A percentile compares a stretch with the other conserved stretches of the same genome.
Evolutionary conservation across 2,329 filamentous ascomycete species (phyloP).

Genomic region (Aspergillus fijiensis): DNA sequence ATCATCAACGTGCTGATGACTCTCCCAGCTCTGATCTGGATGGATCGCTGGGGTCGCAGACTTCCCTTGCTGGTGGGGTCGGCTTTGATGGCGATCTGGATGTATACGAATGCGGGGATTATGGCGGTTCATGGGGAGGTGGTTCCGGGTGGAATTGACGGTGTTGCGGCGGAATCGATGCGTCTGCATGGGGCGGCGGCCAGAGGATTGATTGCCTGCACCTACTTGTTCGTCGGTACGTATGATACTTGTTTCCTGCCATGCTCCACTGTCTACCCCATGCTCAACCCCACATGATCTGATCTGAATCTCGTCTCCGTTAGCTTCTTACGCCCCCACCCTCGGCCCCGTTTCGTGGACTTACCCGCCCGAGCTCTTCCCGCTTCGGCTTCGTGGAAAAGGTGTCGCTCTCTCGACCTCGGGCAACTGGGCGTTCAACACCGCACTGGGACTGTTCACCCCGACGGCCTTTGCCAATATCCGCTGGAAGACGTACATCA

Average conservation of each 20-base stretch:
- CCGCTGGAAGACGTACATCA: conserved; percentile 61
- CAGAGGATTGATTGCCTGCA: conserved; percentile 66
- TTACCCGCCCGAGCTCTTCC: conserved; percentile 55
- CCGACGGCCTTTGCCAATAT: conserved; percentile 54
- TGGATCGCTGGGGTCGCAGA: conserved; percentile 75
- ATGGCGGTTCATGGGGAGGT: conserved; percentile 38
- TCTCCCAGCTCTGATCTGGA: conserved; percentile 69
- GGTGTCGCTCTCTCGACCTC: conserved; percentile 59
- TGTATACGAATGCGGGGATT: conserved; percentile 46
- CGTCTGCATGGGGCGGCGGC: conserved; percentile 48
- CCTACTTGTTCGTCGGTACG: conserved; percentile 59
- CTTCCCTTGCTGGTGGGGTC: conserved; percentile 65
- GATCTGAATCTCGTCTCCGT: not conserved
- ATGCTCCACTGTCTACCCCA: not conserved
- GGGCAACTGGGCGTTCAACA: conserved; percentile 61
- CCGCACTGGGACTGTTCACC: conserved; percentile 46
- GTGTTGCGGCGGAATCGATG: conserved; percentile 40
- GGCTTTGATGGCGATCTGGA: conserved; percentile 57
- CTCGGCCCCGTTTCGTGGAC: conserved; percentile 59
- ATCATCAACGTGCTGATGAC: conserved; percentile 81
- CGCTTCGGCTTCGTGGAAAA: conserved; percentile 58
- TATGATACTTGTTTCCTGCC: not conserved
- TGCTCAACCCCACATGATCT: not conserved
- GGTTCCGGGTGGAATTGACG: conserved; percentile 42
- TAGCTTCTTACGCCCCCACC: conserved; percentile 59